Evolutionary conservation across 176 grass and related monocot genomes (phyloP).

Genomic region (Raddia guianensis): DNA sequence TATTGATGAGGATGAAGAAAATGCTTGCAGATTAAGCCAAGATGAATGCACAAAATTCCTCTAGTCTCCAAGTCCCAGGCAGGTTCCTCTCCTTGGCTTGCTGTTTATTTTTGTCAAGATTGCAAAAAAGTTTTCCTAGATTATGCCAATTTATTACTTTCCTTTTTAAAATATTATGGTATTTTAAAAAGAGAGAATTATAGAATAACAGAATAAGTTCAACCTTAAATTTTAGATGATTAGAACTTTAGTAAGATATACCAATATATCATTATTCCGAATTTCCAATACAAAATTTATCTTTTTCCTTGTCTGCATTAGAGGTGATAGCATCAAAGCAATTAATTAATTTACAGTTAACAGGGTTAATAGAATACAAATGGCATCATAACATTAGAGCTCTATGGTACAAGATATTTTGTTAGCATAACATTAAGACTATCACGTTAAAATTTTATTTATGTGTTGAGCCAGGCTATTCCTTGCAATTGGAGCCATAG

Average conservation of each 20-base stretch:
- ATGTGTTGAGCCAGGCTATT: background rate
- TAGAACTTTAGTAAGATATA: background rate
- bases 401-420: background rate
- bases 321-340: background rate
- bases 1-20: background rate
- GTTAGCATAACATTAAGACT: background rate
- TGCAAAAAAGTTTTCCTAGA: background rate
- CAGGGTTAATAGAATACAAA: background rate
- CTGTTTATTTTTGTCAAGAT: background rate
- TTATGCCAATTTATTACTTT: background rate
- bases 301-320: background rate
- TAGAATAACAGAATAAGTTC: background rate
- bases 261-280: background rate
- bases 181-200: background rate
- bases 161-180: background rate
- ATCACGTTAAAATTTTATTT: background rate
- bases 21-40: background rate
- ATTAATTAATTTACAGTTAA: background rate
- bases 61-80: background rate
- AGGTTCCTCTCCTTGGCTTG: background rate
- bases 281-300: background rate
- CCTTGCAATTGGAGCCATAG: background rate
- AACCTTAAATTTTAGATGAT: background rate
- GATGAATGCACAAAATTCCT: background rate
- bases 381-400: background rate